Evolutionary conservation across 148 eudicot genomes (phyloP).

Genomic region (Hydrangea macrophylla): DNA sequence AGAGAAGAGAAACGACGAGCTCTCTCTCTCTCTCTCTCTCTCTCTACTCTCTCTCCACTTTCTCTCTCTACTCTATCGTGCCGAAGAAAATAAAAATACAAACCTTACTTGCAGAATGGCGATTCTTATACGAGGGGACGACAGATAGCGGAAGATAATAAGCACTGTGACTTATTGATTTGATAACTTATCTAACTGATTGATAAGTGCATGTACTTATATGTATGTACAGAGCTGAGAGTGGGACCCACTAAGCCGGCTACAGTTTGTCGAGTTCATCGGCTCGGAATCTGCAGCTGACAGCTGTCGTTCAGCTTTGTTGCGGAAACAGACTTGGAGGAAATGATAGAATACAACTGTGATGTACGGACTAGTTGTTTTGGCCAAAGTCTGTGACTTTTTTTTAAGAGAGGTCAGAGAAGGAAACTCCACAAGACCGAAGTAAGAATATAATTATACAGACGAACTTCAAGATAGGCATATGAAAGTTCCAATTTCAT

Average conservation of each 20-base stretch:
- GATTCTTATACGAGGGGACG: constrained; percentile 34
- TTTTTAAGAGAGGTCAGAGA: too few species aligned
- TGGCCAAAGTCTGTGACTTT: too few species aligned
- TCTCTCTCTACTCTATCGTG: constrained; percentile 23
- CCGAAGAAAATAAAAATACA: constrained; percentile 18
- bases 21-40: constrained; percentile 11
- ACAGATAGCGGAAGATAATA: constrained; percentile 22
- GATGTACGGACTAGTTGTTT: neutral
- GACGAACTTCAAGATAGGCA: too few species aligned
- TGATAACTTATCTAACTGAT: neutral
- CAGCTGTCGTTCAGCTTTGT: constrained; percentile 17
- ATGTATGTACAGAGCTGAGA: neutral
- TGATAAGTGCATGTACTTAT: constrained; percentile 6
- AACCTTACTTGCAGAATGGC: constrained; percentile 32
- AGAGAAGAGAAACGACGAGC: constrained; percentile 6
- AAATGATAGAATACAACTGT: neutral
- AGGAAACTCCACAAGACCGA: too few species aligned
- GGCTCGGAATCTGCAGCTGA: constrained; percentile 47
- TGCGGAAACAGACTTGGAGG: neutral
- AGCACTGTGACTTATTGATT: neutral
- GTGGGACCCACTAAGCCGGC: constrained; percentile 32
- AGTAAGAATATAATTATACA: too few species aligned
- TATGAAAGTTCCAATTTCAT: too few species aligned
- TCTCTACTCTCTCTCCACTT: constrained; percentile 10
- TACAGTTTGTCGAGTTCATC: constrained; percentile 27